Evolutionary conservation across 1,284 basidiomycete species (phyloP), one percentile per base, ranked within the genome.

Genomic region (Cryptococcus hybrid): DNA sequence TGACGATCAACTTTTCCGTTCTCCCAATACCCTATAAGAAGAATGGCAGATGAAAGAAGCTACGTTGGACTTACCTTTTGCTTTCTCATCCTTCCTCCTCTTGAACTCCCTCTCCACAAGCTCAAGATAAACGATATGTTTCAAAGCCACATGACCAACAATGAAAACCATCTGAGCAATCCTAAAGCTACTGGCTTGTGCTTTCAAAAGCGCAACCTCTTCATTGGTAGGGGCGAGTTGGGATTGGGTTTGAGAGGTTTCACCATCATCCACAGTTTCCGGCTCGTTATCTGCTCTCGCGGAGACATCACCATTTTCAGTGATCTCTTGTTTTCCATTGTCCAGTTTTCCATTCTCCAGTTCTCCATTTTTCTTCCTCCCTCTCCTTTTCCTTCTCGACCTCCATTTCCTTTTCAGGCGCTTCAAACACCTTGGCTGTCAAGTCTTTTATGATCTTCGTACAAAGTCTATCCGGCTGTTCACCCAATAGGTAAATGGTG

Each of bases 71-170:
- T 56, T 68, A 89, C 91, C 87, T 66, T 87, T 83, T 18, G 83
- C 87, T 58, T 85, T 87, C 72, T 91, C 91, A 55, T 95, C 92
- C 79, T 97, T 98, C 75, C 95, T 88, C 12, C 93, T 82, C 80
- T 99, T 99, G 85, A 90, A 90, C 74, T 99, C 95, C 42, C 94
- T 82, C 77, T 99, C 95, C n/a, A 98, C 89, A 46, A 97, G 82
- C 76, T 99, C 95, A 37, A 99, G 84, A 74, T 92, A 96, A 30
- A 96, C 93, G 56, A 98, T 92, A 62, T 99, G 93, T 77, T 98
- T 98, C 78, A 99, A 90, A 5, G 93, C 92, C 15, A 96, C 89
- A 75, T 99, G 95, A 0, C 95, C 96, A 5, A 97, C 92, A 44
- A 91, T 84, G 72, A 98, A 99, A 6, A 99, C 80, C 15, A 98